These are phyloP conservation scores for Begonia peltatifolia DNA, from an alignment of 306 rosid species.

Conservation along the genomic window DNA sequence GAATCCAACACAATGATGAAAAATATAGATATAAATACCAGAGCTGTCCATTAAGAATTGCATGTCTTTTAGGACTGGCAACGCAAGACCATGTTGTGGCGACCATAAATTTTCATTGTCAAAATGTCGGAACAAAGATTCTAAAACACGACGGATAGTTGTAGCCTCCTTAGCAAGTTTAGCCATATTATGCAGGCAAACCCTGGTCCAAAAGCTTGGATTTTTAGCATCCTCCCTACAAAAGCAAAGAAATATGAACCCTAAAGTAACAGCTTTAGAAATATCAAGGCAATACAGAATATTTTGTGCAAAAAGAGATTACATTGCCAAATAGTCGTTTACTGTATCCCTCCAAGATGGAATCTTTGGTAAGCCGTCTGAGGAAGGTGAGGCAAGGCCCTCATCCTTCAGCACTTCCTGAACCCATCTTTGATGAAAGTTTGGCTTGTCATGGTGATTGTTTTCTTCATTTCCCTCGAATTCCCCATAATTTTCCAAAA, in stretches of 20 bases:
- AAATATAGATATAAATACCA: conserved; percentile 27
- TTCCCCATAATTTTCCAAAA: conserved; percentile 68
- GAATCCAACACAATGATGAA: not conserved
- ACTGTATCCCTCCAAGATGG: conserved; percentile 53
- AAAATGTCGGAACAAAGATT: conserved; percentile 74
- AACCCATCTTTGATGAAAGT: conserved; percentile 31
- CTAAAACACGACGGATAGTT: conserved; percentile 80
- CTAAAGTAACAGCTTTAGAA: conserved; percentile 11
- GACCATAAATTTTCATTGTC: conserved; percentile 72
- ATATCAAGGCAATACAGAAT: conserved; percentile 5
- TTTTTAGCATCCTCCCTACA: conserved; percentile 67
- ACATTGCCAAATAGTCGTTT: conserved; percentile 44
- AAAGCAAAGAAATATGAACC: conserved; percentile 15
- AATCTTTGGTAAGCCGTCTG: conserved; percentile 27
- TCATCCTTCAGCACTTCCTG: conserved; percentile 39
- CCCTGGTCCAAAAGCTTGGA: conserved; percentile 80
- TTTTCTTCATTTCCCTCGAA: conserved; percentile 16
- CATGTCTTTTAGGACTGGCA: conserved; percentile 62
- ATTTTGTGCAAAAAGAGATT: conserved; percentile 19
- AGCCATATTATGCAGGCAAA: conserved; percentile 88
- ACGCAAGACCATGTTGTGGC: conserved; percentile 50
- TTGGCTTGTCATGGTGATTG: conserved; percentile 17
- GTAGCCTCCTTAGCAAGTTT: conserved; percentile 83
- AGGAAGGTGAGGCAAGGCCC: conserved; percentile 30
- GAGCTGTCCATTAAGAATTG: conserved; percentile 63